phyloP scores from a whole-genome alignment of 1,139 yeast genomes.

The Blastobotrys capitulatus region DNA sequence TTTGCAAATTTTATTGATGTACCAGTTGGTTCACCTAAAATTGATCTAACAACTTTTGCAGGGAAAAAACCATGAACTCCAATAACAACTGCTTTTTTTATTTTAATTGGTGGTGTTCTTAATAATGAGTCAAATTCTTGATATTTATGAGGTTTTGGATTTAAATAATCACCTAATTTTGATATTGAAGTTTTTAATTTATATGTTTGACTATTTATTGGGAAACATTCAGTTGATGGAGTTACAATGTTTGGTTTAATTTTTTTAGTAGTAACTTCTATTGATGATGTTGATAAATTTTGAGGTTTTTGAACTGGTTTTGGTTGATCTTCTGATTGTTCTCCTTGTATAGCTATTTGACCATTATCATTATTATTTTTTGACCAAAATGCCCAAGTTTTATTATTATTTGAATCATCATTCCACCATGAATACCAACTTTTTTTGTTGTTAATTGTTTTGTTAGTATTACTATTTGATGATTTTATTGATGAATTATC shows the following conservation, averaged over 20 bases:
- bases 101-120: constrained; percentile 20
- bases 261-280: constrained; percentile 7
- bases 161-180: constrained; percentile 22
- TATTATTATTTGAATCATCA: neutral
- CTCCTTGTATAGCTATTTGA: constrained; percentile 37
- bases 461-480: too few relatives aligned
- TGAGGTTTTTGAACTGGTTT: neutral
- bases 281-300: neutral
- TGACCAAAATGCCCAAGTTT: constrained; percentile 35
- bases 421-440: constrained; percentile 16
- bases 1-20: constrained; percentile 81
- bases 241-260: constrained; percentile 29
- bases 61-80: constrained; percentile 98
- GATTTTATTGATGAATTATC: neutral
- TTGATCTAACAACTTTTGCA: constrained; percentile 71
- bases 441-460: neutral
- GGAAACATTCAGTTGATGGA: constrained; percentile 27
- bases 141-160: constrained; percentile 17
- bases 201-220: constrained; percentile 22
- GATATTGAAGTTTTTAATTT: constrained; percentile 21
- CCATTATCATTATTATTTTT: constrained; percentile 23
- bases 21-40: constrained; percentile 91
- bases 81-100: constrained; percentile 58
- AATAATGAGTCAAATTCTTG: constrained; percentile 21
- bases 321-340: constrained; percentile 33